Conservation (phyloP, 768 basidiomycete species). For the Hydnum rufescens region DNA sequence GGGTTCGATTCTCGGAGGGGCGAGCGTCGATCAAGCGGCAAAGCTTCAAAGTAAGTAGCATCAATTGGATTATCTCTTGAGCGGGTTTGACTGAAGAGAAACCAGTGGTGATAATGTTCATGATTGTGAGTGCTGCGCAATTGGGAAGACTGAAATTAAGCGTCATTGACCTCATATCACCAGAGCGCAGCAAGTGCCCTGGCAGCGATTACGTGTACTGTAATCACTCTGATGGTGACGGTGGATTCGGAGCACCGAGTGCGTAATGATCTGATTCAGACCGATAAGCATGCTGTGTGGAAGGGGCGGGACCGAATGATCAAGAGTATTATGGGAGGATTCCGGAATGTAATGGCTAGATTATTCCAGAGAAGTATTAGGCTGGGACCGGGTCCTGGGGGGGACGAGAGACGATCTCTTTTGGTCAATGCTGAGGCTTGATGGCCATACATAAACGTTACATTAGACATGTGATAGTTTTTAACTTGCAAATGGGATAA, state of each 20-base stretch:
- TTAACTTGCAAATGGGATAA: too few species aligned
- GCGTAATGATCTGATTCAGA: constrained; percentile 39
- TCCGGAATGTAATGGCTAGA: background rate
- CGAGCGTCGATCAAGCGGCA: constrained; percentile 49
- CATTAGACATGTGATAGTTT: too few species aligned
- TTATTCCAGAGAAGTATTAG: too few species aligned
- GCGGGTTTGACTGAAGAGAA: background rate
- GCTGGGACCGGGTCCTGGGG: too few species aligned
- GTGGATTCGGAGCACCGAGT: constrained; percentile 52
- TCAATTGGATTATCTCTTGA: background rate
- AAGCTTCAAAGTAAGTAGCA: constrained; percentile 40
- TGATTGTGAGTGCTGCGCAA: constrained; percentile 28
- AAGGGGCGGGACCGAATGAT: constrained; percentile 12
- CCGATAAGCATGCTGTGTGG: constrained; percentile 18
- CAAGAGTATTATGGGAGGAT: background rate
- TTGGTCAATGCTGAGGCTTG: too few species aligned
- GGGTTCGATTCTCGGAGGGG: constrained; percentile 51
- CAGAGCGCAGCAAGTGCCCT: constrained; percentile 48
- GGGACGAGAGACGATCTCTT: too few species aligned
- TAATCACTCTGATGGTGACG: constrained; percentile 37
- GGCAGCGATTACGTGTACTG: constrained; percentile 42
- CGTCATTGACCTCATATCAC: background rate
- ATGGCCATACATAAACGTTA: too few species aligned
- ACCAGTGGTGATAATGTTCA: constrained; percentile 74
- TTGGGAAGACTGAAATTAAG: background rate